These are phyloP conservation scores for Phenoliferia sp. DNA, from an alignment of 1,284 basidiomycete genomes.

Conservation along the genomic window DNA sequence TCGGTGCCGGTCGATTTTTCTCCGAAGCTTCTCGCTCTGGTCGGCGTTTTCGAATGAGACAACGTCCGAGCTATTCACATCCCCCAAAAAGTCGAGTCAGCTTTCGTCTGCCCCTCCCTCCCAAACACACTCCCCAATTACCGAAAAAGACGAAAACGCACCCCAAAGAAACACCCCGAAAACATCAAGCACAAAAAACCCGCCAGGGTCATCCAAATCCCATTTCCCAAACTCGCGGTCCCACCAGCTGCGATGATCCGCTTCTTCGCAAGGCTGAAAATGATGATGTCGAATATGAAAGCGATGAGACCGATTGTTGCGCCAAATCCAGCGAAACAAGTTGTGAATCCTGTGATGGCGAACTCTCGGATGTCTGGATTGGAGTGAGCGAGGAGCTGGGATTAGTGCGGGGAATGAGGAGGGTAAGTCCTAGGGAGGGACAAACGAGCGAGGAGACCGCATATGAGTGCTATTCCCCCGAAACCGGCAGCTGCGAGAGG, in stretches of 20 bases:
- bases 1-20: slow-evolving; percentile 9
- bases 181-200: slow-evolving; percentile 27
- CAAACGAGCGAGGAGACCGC: slow-evolving; percentile 18
- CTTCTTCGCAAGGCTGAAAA: slow-evolving; percentile 35
- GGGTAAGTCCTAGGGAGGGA: too few species aligned
- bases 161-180: slow-evolving; percentile 36
- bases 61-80: slow-evolving; percentile 19
- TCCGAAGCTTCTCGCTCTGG: slow-evolving; percentile 16
- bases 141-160: neutral
- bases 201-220: slow-evolving; percentile 36
- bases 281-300: slow-evolving; percentile 35
- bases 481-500: slow-evolving; percentile 26
- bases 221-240: slow-evolving; percentile 26
- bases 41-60: slow-evolving; percentile 22
- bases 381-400: slow-evolving; percentile 17
- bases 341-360: slow-evolving; percentile 25
- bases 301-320: slow-evolving; percentile 31
- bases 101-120: neutral
- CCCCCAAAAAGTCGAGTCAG: neutral
- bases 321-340: slow-evolving; percentile 36
- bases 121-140: neutral
- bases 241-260: slow-evolving; percentile 31
- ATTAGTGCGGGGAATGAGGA: neutral
- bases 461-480: slow-evolving; percentile 17
- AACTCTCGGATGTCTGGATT: slow-evolving; percentile 21